Evolutionary conservation across 2,329 filamentous ascomycete species (phyloP), one percentile per base, ranked within the genome.

Genomic region (Trichoderma pleuroti): DNA sequence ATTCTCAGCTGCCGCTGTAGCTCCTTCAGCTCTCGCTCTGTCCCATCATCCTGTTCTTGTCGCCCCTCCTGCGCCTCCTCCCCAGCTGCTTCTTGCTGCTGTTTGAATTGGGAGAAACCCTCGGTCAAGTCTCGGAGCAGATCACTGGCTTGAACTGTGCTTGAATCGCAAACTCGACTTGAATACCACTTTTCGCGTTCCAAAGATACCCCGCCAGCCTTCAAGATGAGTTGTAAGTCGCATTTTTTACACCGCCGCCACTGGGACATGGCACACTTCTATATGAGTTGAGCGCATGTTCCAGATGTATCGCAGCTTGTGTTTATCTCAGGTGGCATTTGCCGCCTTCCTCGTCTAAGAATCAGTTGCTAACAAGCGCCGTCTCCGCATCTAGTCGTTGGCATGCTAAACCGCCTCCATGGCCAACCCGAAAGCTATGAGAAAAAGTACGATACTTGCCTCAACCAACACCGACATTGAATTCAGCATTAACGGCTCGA

Each of bases 401-500:
- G 88, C 79, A 97, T 98, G 93, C 87, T 98, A 78, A 97, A 95
- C 85, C 94, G 95, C 88, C 92, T 98, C 78, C 93, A 97, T 78
- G 94, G 94, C 82, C 95, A 98, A 85, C 95, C 95, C 76, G 94
- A 97, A 76, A 98, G 93, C 85, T 99, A 99, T 86, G 96, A 98
- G 81, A 97, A 97, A 84, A 99, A 99, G 93, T 97, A 84, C 78
- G 74, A 59, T 60, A 32, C 30, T 8, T 21, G 4, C 56, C 61
- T 26, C 1, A 24, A 36, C 14, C 4, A 52, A 3, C 42, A 26
- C 30, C 56, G 52, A 59, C 52, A 49, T 36, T 10, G 68, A 46
- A 49, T 21, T 3, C 49, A 39, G 14, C 28, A 6, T 59, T 62
- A 68, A 52, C 42, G 32, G 77, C 14, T 63, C 71, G 61, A 65